phyloP scores from a whole-genome alignment of 345 rosid genomes.

The Turritis glabra region DNA sequence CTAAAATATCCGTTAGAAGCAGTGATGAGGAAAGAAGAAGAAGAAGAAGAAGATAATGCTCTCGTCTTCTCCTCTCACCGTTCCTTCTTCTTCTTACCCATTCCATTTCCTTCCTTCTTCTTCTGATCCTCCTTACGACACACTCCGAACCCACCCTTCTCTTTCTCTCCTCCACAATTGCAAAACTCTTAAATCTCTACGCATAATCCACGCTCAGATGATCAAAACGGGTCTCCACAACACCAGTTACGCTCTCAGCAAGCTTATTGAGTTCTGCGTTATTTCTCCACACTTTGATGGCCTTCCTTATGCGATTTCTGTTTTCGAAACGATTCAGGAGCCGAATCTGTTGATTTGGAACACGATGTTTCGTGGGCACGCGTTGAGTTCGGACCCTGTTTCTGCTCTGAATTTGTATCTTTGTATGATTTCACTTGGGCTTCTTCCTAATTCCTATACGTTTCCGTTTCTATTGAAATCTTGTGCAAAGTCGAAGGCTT shows the following conservation, averaged over 20 bases:
- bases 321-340: constrained; percentile 54
- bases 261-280: constrained; percentile 64
- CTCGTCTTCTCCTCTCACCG: constrained; percentile 32
- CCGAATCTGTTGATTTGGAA: constrained; percentile 71
- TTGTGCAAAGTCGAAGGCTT: constrained; percentile 45
- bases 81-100: constrained; percentile 39
- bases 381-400: constrained; percentile 47
- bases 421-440: constrained; percentile 52
- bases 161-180: constrained; percentile 63
- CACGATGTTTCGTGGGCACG: constrained; percentile 57
- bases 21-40: neutral
- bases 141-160: constrained; percentile 57
- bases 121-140: constrained; percentile 67
- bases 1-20: neutral
- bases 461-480: constrained; percentile 71
- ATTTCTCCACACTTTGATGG: constrained; percentile 56
- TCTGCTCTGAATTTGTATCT: constrained; percentile 48
- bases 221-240: constrained; percentile 75
- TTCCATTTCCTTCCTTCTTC: constrained; percentile 54
- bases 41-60: constrained; percentile 32
- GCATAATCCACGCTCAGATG: constrained; percentile 58
- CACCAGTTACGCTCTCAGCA: constrained; percentile 68
- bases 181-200: constrained; percentile 49
- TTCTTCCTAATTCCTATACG: constrained; percentile 54
- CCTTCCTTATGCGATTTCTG: constrained; percentile 51